Base-by-base conservation (phyloP, 140 eudicot species). In the Ambrosia hybrid region DNA sequence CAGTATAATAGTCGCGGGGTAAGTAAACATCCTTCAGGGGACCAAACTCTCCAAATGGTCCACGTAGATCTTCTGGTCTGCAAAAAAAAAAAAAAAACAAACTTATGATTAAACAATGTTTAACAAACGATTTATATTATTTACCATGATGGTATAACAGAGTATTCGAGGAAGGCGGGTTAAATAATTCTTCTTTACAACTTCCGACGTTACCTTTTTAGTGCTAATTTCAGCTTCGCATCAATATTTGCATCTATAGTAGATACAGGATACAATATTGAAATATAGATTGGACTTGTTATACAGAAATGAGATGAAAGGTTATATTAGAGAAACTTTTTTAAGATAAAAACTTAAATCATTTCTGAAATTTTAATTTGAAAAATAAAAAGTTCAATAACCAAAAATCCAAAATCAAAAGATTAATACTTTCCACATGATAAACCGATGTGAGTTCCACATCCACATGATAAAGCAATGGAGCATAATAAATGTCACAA, bases 41-140 rank as follows among this genome's bases (percentile, higher is more conserved):
- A 65, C 97, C 99, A 88, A 90, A 90, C 79, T 87, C 91, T 65
- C 90, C 88, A 83, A 94, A 94, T 48, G 87, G 91, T 51, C 85
- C 76, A 39, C 97, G 91, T 4, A 94, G 96, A 80, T 94, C 97
- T 65, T 90, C 99, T 11, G 97, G 84, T 71, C 99, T 94, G 91
- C 85, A 21, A 80, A 68, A 76, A 48, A 70, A 30, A 2, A 30
- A 30, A 30, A 30, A 30, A 30, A 30, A 68, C 12, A 43, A 33
- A 51, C 9, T 52, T 39, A 17, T 52, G 38, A 77, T 37, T 70
- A 16, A 10, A 15, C n/a, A 8, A 8, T 26, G 4, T 16, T 57
- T 16, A 63, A 10, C 45, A 34, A 64, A 59, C 57, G 15, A 9
- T 37, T 56, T 55, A 26, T 38, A 52, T 38, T 5, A 21, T 21